Evolutionary conservation across 768 basidiomycete genomes (phyloP), one percentile per base, ranked within the genome.

Genomic region (Boletus huronensis): DNA sequence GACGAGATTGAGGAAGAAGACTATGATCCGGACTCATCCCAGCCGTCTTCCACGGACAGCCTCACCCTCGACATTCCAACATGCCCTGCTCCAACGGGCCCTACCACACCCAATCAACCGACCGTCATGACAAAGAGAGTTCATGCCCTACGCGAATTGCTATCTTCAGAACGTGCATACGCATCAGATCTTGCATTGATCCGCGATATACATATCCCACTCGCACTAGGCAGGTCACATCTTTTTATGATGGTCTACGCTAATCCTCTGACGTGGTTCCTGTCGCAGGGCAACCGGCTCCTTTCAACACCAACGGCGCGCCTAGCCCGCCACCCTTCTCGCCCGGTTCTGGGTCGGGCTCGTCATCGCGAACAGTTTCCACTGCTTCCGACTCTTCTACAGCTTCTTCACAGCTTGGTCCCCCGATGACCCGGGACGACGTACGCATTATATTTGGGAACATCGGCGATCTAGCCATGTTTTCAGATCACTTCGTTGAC

Each of bases 101-200:
- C 62, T 36, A 40, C 55, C 35, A 63, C 66, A 13, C 64, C 72
- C n/a, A 63, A 71, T 21, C 75, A 58, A 53, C 69, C 70, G 44
- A 55, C 71, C 23, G 51, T 63, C 56, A 69, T 83, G 64, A 79
- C 85, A 26, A 92, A 92, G 72, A 81, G 91, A 35, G 78, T 82
- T 23, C 87, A 93, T 67, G 90, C 90, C 9, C 74, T 93, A 21
- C 80, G 82, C 48, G 91, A 93, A 59, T 71, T 93, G 26, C 77
- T 93, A 42, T 82, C 85, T 11, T 88, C 88, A 21, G 90, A 93
- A 64, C 77, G 87, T 26, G 86, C 88, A 1, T 92, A 92, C 69
- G 85, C 90, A 13, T 84, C 83, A n/a, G 91, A 93, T 75, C 76
- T 93, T 26, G 85, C 85, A 16, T 75, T 92, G 50, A 83, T 93